Evolutionary conservation across 345 rosid genomes (phyloP), one percentile per base, ranked within the genome.

Genomic region (Hypericum perforatum): DNA sequence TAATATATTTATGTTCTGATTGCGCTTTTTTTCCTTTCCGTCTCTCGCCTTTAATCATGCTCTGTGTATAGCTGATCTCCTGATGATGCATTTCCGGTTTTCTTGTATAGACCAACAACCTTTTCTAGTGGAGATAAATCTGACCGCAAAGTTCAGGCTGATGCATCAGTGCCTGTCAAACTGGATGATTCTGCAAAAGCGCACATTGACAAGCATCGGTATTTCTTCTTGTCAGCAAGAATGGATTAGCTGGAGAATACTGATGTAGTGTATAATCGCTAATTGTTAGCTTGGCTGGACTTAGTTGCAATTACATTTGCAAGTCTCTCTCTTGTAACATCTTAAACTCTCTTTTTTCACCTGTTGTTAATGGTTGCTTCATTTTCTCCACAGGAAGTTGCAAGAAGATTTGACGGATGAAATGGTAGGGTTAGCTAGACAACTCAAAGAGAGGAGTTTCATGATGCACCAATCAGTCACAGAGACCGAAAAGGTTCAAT

Each of bases 351-450:
- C 32, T 22, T 22, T 22, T 22, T 22, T 1, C 32, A 4, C 4
- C 9, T 10, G 42, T 39, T 37, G 40, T 22, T 54, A 49, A 50
- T 40, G 15, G 3, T 52, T 45, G 43, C 36, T 41, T 13, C 40
- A 42, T 16, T 2, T 16, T 54, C 41, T 16, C 46, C 11, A 54
- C 83, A 85, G 90, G 64, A 74, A 79, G 69, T 81, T 88, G 67
- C 96, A 92, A 49, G 96, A 92, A 38, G 84, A 80, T 63, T 69
- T 92, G 57, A 85, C 94, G 0, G 95, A 85, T 77, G 98, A 88
- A 71, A 92, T 92, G 96, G 98, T 88, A 36, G 94, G 66, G 49
- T 76, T 92, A 70, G 98, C 96, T 8, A 67, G 59, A 45, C 85
- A 92, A 67, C 94, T 88, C 32, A 88, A 88, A 70, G 98, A 85